Conservation (phyloP, 2,329 filamentous ascomycete species). For the Pseudocercospora fuligena region DNA sequence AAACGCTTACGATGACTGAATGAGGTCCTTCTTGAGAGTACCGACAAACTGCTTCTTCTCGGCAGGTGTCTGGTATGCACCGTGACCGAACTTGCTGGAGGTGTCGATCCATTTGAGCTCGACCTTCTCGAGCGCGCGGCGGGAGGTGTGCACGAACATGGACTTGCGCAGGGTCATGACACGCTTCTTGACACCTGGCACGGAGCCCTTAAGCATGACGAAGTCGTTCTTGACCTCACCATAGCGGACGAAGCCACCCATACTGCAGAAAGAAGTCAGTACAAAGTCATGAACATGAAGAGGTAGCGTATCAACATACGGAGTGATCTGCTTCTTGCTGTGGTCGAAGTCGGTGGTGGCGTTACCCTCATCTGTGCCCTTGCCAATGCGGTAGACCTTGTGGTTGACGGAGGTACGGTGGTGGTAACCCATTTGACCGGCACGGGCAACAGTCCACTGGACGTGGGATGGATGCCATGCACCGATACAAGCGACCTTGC, state of each 20-base stretch:
- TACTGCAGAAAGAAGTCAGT: constrained; percentile 60
- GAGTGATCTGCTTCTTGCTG: constrained; percentile 99
- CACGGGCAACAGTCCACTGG: constrained; percentile 99
- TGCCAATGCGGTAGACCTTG: constrained; percentile 99
- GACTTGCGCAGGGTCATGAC: constrained; percentile 99
- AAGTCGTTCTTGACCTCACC: constrained; percentile 99
- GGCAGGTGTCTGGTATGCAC: constrained; percentile 96
- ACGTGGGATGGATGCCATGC: constrained; percentile 99
- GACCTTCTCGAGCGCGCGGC: constrained; percentile 97
- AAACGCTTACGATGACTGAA: constrained; percentile 43
- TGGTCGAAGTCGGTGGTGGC: constrained; percentile 94
- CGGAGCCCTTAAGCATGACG: constrained; percentile 94
- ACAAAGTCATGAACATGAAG: background rate
- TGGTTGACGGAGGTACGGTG: constrained; percentile 99
- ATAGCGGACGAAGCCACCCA: constrained; percentile 99
- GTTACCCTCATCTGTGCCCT: constrained; percentile 87
- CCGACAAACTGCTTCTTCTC: constrained; percentile 99
- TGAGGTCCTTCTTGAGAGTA: constrained; percentile 98
- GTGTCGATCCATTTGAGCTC: constrained; percentile 99
- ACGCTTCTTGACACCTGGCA: constrained; percentile 99
- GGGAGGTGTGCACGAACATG: constrained; percentile 95
- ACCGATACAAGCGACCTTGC: constrained; percentile 99
- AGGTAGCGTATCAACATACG: constrained; percentile 69
- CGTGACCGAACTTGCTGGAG: constrained; percentile 99
- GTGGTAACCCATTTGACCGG: constrained; percentile 99